Conservation (phyloP, 2,329 filamentous ascomycete species). For the Albifimbria verrucaria region DNA sequence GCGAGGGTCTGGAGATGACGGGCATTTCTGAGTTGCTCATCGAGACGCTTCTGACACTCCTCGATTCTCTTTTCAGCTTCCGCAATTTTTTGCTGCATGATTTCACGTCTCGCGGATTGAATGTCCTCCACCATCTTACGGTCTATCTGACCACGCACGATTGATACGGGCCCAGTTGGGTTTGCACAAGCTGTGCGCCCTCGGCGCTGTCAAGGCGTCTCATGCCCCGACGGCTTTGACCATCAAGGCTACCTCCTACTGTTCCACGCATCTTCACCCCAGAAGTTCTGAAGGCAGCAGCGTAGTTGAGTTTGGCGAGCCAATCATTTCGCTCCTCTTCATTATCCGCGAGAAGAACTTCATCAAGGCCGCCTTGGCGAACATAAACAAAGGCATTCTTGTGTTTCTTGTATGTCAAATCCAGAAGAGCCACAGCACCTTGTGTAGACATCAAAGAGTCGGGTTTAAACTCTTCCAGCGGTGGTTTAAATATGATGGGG, state of each 20-base stretch:
- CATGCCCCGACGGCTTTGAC: slow-evolving; percentile 70
- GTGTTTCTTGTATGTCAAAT: slow-evolving; percentile 87
- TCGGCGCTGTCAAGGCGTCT: slow-evolving; percentile 66
- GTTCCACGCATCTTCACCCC: slow-evolving; percentile 89
- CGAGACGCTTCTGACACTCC: slow-evolving; percentile 71
- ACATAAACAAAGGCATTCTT: slow-evolving; percentile 94
- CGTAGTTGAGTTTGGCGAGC: slow-evolving; percentile 94
- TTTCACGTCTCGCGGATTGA: slow-evolving; percentile 72
- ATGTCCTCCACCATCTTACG: slow-evolving; percentile 84
- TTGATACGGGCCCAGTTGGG: slow-evolving; percentile 71
- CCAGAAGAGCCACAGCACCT: slow-evolving; percentile 82
- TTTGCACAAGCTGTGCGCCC: slow-evolving; percentile 59
- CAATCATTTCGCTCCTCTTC: slow-evolving; percentile 95
- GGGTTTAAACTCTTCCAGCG: slow-evolving; percentile 87
- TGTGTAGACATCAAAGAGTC: slow-evolving; percentile 92
- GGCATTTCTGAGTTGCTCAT: slow-evolving; percentile 81
- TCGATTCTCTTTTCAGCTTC: slow-evolving; percentile 80
- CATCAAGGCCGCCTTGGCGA: slow-evolving; percentile 80
- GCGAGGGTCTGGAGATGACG: slow-evolving; percentile 85
- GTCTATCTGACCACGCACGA: slow-evolving; percentile 71
- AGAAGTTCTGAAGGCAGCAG: slow-evolving; percentile 87
- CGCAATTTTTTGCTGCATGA: slow-evolving; percentile 79
- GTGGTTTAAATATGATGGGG: slow-evolving; percentile 86
- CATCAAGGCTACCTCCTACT: slow-evolving; percentile 80
- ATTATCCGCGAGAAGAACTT: slow-evolving; percentile 85